Evolutionary conservation across 768 basidiomycete genomes (phyloP), one percentile per base, ranked within the genome.

Genomic region (Mycena rosella): DNA sequence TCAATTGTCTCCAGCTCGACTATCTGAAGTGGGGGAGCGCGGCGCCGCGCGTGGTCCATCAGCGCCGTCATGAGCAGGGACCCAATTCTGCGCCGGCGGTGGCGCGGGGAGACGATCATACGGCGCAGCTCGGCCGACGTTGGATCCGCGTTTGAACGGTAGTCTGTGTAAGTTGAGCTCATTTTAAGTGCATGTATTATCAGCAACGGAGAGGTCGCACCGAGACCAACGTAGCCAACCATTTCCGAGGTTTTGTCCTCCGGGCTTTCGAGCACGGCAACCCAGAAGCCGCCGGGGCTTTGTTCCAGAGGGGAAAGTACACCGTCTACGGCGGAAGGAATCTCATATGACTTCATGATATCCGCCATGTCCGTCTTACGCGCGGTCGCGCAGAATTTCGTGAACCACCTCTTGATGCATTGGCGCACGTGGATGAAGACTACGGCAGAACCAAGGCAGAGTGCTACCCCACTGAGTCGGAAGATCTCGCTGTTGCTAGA

Each of bases 81-180:
- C 10, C 65, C 78, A 13, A 79, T 61, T 1, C 76, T 72, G 5
- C 64, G 69, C 56, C 75, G 60, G 11, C 75, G 74, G 53, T 74
- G 63, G n/a, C 34, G 54, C 17, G 55, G 47, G 1, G 75, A 74
- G 3, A 78, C 76, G 13, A 75, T 70, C 70, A 79, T 69, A 10
- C 77, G 73, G 17, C 77, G 75, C 20, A 79, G 60, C 56, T 77
- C 76, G 1, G 64, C 72, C 6, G 34, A 60, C n/a, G 51, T 57
- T 17, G 67, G 65, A 22, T 72, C 71, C 5, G 44, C 17, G 32
- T 58, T 65, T n/a, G 65, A 60, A n/a, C 42, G 59, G 42, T 65
- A 49, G 62, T 71, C 60, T 71, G 15, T n/a, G n/a, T n/a, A n/a
- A n/a, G n/a, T n/a, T n/a, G n/a, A n/a, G n/a, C n/a, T n/a, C n/a